A percentile compares a stretch with the other conserved stretches of the same genome.
Evolutionary conservation across 306 rosid genomes (phyloP).

Genomic region (Rubus idaeus): DNA sequence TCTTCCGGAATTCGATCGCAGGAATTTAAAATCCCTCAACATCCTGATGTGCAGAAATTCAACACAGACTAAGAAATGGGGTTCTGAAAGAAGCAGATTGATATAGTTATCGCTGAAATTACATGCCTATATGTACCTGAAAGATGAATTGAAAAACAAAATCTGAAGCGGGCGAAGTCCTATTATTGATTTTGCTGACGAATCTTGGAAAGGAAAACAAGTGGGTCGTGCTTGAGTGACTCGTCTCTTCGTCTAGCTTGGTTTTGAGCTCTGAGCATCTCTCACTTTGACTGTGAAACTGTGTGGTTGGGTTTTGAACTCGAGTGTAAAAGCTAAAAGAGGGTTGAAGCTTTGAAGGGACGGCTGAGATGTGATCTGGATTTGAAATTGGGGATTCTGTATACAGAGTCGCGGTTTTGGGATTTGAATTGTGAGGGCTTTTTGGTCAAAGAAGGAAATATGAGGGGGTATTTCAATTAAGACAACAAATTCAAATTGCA

Average conservation of each 20-base stretch:
- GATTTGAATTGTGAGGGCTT: constrained; percentile 60
- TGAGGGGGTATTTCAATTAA: neutral
- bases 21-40: constrained; percentile 71
- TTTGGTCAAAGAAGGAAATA: constrained; percentile 36
- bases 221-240: neutral
- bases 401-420: constrained; percentile 54
- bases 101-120: neutral
- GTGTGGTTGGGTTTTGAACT: constrained; percentile 10
- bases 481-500: constrained; percentile 47
- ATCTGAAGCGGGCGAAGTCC: constrained; percentile 39
- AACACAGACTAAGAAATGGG: constrained; percentile 12
- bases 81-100: neutral
- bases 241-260: constrained; percentile 16
- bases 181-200: constrained; percentile 31
- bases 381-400: constrained; percentile 29
- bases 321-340: neutral
- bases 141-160: constrained; percentile 59
- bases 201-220: neutral
- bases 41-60: constrained; percentile 41
- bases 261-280: constrained; percentile 31
- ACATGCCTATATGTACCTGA: constrained; percentile 64
- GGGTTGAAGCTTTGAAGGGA: constrained; percentile 17
- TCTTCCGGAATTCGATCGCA: constrained; percentile 60
- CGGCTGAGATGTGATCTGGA: constrained; percentile 62
- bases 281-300: constrained; percentile 21